These are phyloP conservation scores for Noccaea caerulescens DNA, from an alignment of 345 rosid genomes.

Conservation along the genomic window DNA sequence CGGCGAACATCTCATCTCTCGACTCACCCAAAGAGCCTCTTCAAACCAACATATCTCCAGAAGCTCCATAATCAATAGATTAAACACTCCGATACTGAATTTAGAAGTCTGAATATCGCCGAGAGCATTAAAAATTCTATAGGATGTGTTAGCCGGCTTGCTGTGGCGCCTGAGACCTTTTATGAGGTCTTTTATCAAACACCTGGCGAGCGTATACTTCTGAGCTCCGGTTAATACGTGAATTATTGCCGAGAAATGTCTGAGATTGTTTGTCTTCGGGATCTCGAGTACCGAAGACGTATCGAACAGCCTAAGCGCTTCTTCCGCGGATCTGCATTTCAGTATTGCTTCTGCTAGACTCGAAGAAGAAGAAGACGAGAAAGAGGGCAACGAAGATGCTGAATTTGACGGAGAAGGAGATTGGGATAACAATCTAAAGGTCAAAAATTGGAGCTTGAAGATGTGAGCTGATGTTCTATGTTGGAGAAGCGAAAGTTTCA, in stretches of 20 bases:
- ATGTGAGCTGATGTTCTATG: slow-evolving; percentile 17
- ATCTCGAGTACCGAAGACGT: slow-evolving; percentile 36
- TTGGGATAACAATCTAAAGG: slow-evolving; percentile 34
- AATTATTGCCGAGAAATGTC: slow-evolving; percentile 43
- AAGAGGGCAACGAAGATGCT: slow-evolving; percentile 15
- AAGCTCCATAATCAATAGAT: slow-evolving; percentile 55
- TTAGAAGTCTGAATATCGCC: slow-evolving; percentile 36
- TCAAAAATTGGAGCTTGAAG: slow-evolving; percentile 28
- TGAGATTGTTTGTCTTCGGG: slow-evolving; percentile 43
- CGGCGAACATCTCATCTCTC: slow-evolving; percentile 50
- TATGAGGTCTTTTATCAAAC: slow-evolving; percentile 68
- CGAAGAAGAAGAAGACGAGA: slow-evolving; percentile 27
- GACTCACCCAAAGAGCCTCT: slow-evolving; percentile 65
- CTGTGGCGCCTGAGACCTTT: slow-evolving; percentile 45
- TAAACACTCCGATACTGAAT: slow-evolving; percentile 55
- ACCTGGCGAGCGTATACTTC: slow-evolving; percentile 53
- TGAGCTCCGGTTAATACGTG: slow-evolving; percentile 48
- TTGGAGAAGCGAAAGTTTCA: slow-evolving; percentile 51
- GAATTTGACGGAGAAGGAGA: slow-evolving; percentile 26
- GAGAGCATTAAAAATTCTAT: slow-evolving; percentile 52
- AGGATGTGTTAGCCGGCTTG: slow-evolving; percentile 42
- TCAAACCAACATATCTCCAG: slow-evolving; percentile 58
- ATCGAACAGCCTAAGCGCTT: slow-evolving; percentile 51
- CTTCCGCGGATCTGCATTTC: slow-evolving; percentile 47
- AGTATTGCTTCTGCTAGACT: slow-evolving; percentile 50